phyloP scores from a whole-genome alignment of 441 rosid species.

The Adansonia grandidieri region DNA sequence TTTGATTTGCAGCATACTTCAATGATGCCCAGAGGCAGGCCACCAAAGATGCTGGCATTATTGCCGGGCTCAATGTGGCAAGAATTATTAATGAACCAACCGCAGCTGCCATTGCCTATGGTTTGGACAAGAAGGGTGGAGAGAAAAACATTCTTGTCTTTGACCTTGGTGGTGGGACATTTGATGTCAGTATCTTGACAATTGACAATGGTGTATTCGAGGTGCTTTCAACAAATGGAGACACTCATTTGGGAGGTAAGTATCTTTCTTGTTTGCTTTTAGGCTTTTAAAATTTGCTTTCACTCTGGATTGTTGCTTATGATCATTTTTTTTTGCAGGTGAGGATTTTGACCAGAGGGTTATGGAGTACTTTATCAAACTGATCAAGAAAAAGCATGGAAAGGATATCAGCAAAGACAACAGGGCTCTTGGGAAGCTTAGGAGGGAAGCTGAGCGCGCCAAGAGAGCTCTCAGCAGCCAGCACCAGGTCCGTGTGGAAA shows the following conservation, averaged over 20 bases:
- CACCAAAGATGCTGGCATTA: slow-evolving; percentile 95
- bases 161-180: slow-evolving; percentile 97
- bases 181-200: slow-evolving; percentile 89
- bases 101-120: slow-evolving; percentile 97
- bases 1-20: slow-evolving; percentile 64
- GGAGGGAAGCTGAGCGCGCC: slow-evolving; percentile 89
- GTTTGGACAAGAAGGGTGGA: slow-evolving; percentile 91
- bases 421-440: slow-evolving; percentile 83
- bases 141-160: slow-evolving; percentile 97
- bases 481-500: slow-evolving; percentile 96
- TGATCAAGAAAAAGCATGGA: slow-evolving; percentile 96
- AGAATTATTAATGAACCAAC: slow-evolving; percentile 92
- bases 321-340: slow-evolving; percentile 46
- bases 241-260: slow-evolving; percentile 94
- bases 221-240: slow-evolving; percentile 88
- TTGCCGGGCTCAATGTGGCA: slow-evolving; percentile 97
- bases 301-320: slow-evolving; percentile 23
- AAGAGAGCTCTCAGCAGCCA: slow-evolving; percentile 98
- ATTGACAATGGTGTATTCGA: slow-evolving; percentile 88
- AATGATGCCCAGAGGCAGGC: slow-evolving; percentile 99
- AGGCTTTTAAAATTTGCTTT: slow-evolving; percentile 14
- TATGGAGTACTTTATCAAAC: slow-evolving; percentile 94
- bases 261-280: background rate
- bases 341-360: slow-evolving; percentile 93
- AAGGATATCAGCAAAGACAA: slow-evolving; percentile 97